Evolutionary conservation across 768 basidiomycete genomes (phyloP).

Genomic region (Russula vinacea): DNA sequence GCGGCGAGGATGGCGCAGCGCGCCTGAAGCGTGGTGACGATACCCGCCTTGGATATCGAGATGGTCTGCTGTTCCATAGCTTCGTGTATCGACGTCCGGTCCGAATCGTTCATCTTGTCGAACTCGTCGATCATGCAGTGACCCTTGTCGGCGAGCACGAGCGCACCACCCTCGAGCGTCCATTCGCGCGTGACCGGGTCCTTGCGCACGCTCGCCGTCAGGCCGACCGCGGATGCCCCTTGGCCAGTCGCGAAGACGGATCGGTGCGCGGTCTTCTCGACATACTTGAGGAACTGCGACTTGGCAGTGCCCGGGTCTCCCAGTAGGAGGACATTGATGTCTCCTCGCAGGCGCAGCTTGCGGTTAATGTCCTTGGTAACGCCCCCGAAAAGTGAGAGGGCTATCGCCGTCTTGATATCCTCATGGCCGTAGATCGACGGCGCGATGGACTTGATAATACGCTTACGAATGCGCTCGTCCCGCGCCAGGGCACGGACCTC

Average conservation of each 20-base stretch:
- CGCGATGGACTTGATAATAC: conserved; percentile 97
- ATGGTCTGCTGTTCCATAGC: conserved; percentile 99
- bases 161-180: conserved; percentile 97
- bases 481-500: conserved; percentile 83
- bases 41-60: conserved; percentile 98
- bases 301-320: conserved; percentile 99
- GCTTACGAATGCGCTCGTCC: conserved; percentile 93
- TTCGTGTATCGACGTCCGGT: conserved; percentile 97
- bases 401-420: conserved; percentile 97
- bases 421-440: conserved; percentile 99
- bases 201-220: conserved; percentile 98
- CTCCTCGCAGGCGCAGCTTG: conserved; percentile 94
- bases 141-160: conserved; percentile 98
- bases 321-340: conserved; percentile 93
- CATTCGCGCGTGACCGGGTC: conserved; percentile 97
- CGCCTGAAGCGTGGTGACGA: conserved; percentile 96
- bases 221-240: conserved; percentile 96
- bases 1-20: conserved; percentile 97
- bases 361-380: conserved; percentile 94
- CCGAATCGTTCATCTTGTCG: conserved; percentile 99
- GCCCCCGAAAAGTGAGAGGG: conserved; percentile 92
- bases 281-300: conserved; percentile 98
- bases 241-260: conserved; percentile 99
- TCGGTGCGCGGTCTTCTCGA: conserved; percentile 96
- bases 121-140: conserved; percentile 98